Evolutionary conservation across 495 filamentous ascomycete species (phyloP).

Genomic region (Opeltia flavorubescens): DNA sequence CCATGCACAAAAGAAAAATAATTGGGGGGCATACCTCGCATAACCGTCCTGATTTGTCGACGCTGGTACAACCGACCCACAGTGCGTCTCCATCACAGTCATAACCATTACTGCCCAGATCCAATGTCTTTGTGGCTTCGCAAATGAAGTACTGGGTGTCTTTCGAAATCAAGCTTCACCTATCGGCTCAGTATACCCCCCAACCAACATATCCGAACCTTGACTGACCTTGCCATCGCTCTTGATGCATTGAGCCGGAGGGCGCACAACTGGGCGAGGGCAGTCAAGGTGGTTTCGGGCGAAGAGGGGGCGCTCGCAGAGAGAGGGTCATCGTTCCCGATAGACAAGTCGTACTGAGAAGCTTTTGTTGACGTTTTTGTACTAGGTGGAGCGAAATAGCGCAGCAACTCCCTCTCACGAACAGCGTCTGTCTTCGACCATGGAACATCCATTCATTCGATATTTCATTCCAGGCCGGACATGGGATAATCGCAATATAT

Average conservation of each 20-base stretch:
- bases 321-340: background rate
- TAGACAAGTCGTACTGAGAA: background rate
- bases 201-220: background rate
- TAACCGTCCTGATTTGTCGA: conserved; percentile 29
- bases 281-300: conserved; percentile 26
- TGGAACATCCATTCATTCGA: background rate
- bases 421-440: conserved; percentile 7
- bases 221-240: conserved; percentile 28
- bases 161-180: conserved; percentile 21
- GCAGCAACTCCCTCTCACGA: conserved; percentile 31
- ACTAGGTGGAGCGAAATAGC: conserved; percentile 29
- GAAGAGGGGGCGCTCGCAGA: conserved; percentile 5
- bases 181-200: conserved; percentile 4
- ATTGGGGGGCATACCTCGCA: conserved; percentile 21
- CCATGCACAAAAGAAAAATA: background rate
- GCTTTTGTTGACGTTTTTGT: background rate
- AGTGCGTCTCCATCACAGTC: conserved; percentile 26
- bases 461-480: no score
- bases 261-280: conserved; percentile 35
- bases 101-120: conserved; percentile 20
- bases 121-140: conserved; percentile 32
- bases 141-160: conserved; percentile 39
- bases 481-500: no score
- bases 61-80: conserved; percentile 29
- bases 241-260: conserved; percentile 33